A percentile compares a stretch with the other conserved stretches of the same genome.
Conservation (phyloP, 805 yeast species). For the Blastobotrys peoriensis region DNA sequence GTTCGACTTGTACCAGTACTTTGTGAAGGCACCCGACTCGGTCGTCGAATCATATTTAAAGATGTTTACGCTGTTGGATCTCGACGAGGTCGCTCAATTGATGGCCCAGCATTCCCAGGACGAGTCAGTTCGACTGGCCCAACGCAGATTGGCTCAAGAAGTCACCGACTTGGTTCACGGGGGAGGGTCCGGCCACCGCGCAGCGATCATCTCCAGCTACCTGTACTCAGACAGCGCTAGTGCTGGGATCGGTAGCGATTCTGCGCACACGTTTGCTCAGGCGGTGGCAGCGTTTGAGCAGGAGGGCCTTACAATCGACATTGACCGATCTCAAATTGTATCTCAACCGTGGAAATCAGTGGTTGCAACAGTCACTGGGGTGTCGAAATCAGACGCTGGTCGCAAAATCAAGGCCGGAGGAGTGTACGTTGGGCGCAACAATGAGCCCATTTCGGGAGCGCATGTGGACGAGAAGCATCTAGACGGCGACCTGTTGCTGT, state of each 20-base stretch:
- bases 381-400: constrained; percentile 46
- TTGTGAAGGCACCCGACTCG: constrained; percentile 71
- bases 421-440: constrained; percentile 61
- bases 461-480: constrained; percentile 43
- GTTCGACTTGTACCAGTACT: constrained; percentile 78
- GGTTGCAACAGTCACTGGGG: constrained; percentile 40
- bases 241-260: constrained; percentile 26
- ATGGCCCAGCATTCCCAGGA: constrained; percentile 46
- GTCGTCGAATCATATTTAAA: constrained; percentile 65
- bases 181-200: constrained; percentile 60
- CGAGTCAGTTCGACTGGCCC: constrained; percentile 68
- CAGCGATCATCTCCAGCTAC: constrained; percentile 40
- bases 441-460: constrained; percentile 45
- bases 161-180: constrained; percentile 89
- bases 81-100: constrained; percentile 48
- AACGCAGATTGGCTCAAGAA: constrained; percentile 71
- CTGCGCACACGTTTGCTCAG: constrained; percentile 32
- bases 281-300: constrained; percentile 50
- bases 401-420: constrained; percentile 65
- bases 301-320: constrained; percentile 47
- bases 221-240: constrained; percentile 11
- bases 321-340: constrained; percentile 34
- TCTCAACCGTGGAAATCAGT: constrained; percentile 45
- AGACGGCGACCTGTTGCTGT: constrained; percentile 53
- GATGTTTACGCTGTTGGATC: constrained; percentile 74